A percentile compares a stretch with the other conserved stretches of the same genome.
Evolutionary conservation across 2,329 filamentous ascomycete genomes (phyloP).

Genomic region (Aureobasidium pullulans): DNA sequence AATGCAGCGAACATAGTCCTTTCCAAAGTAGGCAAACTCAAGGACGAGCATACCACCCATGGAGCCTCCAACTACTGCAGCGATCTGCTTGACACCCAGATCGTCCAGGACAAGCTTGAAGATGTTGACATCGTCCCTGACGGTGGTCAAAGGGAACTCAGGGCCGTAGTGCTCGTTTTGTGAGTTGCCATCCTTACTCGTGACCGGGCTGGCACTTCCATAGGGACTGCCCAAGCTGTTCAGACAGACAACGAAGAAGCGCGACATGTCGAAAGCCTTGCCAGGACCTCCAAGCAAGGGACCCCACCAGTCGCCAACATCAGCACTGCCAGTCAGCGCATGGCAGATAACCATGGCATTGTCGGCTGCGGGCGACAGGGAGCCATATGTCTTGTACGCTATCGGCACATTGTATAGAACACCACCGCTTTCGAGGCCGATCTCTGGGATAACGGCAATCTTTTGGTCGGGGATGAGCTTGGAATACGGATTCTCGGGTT

Average conservation of each 20-base stretch:
- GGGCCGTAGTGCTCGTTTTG: conserved; percentile 76
- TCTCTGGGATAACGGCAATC: conserved; percentile 77
- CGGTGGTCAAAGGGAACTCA: conserved; percentile 91
- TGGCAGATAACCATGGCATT: conserved; percentile 69
- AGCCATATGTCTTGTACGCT: conserved; percentile 57
- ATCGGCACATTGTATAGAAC: conserved; percentile 67
- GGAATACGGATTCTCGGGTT: conserved; percentile 89
- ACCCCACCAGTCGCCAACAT: conserved; percentile 85
- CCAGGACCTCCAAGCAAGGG: conserved; percentile 71
- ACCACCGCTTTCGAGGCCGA: conserved; percentile 88
- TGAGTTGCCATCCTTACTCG: conserved; percentile 73
- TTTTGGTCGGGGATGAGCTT: conserved; percentile 80
- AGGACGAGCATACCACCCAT: conserved; percentile 88
- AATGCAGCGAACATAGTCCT: conserved; percentile 71
- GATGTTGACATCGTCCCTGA: conserved; percentile 87
- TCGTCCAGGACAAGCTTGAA: conserved; percentile 77
- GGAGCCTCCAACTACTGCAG: conserved; percentile 73
- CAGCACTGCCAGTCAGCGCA: conserved; percentile 75
- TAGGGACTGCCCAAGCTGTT: conserved; percentile 82
- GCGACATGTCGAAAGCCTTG: conserved; percentile 70
- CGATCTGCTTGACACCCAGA: conserved; percentile 69
- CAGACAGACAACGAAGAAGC: conserved; percentile 81
- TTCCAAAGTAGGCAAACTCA: conserved; percentile 87
- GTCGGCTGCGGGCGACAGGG: conserved; percentile 48
- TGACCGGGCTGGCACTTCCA: conserved; percentile 81